Conservation (phyloP, 148 eudicot genomes). For the Cornus controversa region DNA sequence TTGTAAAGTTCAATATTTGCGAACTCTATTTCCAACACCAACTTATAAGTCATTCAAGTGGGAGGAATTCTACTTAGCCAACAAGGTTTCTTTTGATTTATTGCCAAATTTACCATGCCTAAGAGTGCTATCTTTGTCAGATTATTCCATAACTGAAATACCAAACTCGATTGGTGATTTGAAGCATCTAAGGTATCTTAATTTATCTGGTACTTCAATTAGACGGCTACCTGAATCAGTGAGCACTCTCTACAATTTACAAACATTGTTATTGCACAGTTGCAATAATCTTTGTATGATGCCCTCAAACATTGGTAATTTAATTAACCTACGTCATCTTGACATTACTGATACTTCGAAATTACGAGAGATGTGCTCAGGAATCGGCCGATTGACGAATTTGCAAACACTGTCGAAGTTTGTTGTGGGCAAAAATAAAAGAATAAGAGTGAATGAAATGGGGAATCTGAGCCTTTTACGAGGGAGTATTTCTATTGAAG, state of each 20-base stretch:
- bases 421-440: no score
- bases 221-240: neutral
- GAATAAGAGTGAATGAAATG: no score
- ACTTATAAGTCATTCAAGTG: neutral
- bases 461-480: no score
- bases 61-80: no score
- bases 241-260: neutral
- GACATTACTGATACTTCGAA: neutral
- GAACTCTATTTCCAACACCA: constrained; percentile 17
- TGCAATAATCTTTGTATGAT: neutral
- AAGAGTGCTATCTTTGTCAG: constrained; percentile 1
- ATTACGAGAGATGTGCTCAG: neutral
- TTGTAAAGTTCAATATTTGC: neutral
- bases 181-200: neutral
- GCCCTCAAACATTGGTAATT: neutral
- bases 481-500: no score
- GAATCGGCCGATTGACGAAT: neutral
- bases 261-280: neutral
- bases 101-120: no score
- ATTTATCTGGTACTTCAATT: neutral
- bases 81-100: no score
- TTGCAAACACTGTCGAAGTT: no score
- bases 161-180: no score
- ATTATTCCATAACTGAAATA: neutral
- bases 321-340: no score